phyloP scores from a whole-genome alignment of 805 yeast species.

The Wickerhamomyces ciferrii region DNA sequence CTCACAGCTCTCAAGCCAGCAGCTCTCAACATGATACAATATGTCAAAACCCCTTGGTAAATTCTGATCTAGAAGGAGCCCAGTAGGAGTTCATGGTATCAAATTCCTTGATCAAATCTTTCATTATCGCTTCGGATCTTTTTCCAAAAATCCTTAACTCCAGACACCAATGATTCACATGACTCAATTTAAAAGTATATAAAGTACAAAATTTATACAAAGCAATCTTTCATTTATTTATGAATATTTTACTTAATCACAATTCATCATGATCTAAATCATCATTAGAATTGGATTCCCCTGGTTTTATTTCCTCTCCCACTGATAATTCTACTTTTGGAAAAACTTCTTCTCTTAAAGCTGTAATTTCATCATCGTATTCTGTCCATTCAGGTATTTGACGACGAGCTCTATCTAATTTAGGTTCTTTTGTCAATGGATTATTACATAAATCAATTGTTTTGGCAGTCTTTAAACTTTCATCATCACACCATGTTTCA shows the following conservation, averaged over 20 bases:
- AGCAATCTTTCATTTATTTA: too few relatives aligned
- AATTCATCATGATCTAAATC: not conserved
- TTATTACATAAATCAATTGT: constrained; percentile 83
- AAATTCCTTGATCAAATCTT: too few relatives aligned
- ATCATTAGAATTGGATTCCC: not conserved
- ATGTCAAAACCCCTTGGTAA: too few relatives aligned
- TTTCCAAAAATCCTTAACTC: too few relatives aligned
- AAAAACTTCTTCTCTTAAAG: constrained; percentile 17
- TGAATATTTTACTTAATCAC: not conserved
- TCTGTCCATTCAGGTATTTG: constrained; percentile 73
- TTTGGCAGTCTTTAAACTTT: constrained; percentile 53
- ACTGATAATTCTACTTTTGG: not conserved
- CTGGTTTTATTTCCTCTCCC: not conserved
- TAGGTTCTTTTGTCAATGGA: constrained; percentile 77
- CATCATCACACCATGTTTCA: constrained; percentile 86
- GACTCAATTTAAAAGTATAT: too few relatives aligned
- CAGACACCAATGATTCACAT: too few relatives aligned
- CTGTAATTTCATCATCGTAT: constrained; percentile 52
- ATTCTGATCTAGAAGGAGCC: too few relatives aligned
- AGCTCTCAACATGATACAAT: not conserved
- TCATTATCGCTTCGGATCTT: too few relatives aligned
- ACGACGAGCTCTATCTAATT: constrained; percentile 68
- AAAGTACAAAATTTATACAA: too few relatives aligned
- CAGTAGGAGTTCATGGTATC: too few relatives aligned
- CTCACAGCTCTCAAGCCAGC: not conserved